These are phyloP conservation scores for Dictyostelium purpureum DNA, from an alignment of 78 protist species.

Conservation along the genomic window DNA sequence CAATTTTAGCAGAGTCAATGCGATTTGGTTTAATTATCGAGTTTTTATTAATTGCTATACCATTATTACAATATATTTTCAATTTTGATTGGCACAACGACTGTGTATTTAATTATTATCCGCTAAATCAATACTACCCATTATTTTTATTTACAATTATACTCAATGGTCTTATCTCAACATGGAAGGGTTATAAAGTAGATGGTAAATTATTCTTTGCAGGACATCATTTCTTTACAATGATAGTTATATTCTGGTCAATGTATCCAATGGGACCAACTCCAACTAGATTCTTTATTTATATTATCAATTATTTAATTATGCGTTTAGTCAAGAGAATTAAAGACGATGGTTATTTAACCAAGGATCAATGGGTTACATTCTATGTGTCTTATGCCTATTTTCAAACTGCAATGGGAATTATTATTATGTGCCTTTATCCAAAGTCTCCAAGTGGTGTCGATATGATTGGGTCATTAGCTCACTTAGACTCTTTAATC, in stretches of 20 bases:
- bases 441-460: neutral
- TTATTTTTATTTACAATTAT: neutral
- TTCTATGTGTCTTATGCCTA: neutral
- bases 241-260: neutral
- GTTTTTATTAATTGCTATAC: neutral
- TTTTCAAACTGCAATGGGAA: neutral
- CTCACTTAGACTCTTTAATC: neutral
- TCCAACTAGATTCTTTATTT: neutral
- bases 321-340: neutral
- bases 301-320: neutral
- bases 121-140: neutral
- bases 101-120: neutral
- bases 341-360: neutral
- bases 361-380: conserved; percentile 1
- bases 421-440: neutral
- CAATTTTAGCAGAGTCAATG: neutral
- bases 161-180: neutral
- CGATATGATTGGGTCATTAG: neutral
- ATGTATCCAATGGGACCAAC: too few species aligned
- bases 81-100: neutral
- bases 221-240: neutral
- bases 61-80: neutral
- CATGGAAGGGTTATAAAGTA: conserved; percentile 16
- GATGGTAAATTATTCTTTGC: conserved; percentile 11
- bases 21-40: neutral